These are phyloP conservation scores for Dichotomopilus funicola DNA, from an alignment of 2,329 filamentous ascomycete genomes.

Conservation along the genomic window DNA sequence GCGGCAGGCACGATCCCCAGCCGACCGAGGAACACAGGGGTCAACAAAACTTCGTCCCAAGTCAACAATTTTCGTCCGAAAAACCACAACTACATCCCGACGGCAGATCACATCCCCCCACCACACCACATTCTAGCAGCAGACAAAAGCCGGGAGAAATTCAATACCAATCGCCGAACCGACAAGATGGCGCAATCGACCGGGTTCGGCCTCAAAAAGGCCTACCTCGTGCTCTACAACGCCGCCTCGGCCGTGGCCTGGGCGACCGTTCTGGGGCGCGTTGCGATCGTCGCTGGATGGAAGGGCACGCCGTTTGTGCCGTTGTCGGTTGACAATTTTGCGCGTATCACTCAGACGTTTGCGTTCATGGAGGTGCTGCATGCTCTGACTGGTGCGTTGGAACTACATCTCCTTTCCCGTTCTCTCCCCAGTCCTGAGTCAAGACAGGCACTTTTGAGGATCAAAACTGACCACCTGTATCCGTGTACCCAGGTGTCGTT, in stretches of 20 bases:
- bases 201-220: slow-evolving; percentile 37
- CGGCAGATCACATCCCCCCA: no score
- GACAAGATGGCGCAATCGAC: slow-evolving; percentile 9
- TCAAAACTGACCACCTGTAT: not conserved
- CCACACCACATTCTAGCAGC: no score
- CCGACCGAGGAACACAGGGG: not conserved
- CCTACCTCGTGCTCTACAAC: slow-evolving; percentile 85
- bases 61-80: slow-evolving; percentile 8
- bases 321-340: slow-evolving; percentile 56
- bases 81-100: not conserved
- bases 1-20: not conserved
- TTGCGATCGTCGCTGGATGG: slow-evolving; percentile 47
- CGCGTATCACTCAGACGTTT: slow-evolving; percentile 74
- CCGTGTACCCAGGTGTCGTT: slow-evolving; percentile 47
- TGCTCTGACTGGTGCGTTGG: slow-evolving; percentile 60
- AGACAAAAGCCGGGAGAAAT: not conserved
- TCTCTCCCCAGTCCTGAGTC: not conserved
- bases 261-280: slow-evolving; percentile 67
- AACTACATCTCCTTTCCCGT: not conserved
- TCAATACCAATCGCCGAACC: not conserved
- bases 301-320: slow-evolving; percentile 56
- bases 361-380: slow-evolving; percentile 81
- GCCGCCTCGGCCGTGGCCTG: slow-evolving; percentile 69
- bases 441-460: not conserved
- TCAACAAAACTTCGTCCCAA: not conserved